These are phyloP conservation scores for Coemansia sp. DNA, from an alignment of 192 early-diverging fungal genomes.

Conservation along the genomic window DNA sequence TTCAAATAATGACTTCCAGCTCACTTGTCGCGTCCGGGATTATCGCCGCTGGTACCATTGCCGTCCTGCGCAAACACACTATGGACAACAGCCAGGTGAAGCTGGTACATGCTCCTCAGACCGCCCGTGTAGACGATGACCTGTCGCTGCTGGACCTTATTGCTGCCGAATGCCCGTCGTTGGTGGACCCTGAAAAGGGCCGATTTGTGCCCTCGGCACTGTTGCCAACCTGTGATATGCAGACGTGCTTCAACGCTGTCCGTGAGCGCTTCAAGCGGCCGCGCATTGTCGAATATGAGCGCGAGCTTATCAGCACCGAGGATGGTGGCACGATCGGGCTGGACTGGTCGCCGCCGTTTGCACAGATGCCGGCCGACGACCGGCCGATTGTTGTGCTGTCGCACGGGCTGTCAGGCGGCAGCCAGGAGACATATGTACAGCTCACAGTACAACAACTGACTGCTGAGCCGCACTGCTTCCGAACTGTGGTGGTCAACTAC, in stretches of 20 bases:
- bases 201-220: constrained; percentile 70
- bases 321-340: constrained; percentile 86
- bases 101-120: constrained; percentile 41
- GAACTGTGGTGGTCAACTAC: constrained; percentile 83
- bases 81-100: constrained; percentile 39
- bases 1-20: constrained; percentile 25
- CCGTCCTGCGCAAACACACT: constrained; percentile 30
- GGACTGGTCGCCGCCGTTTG: constrained; percentile 78
- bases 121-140: constrained; percentile 16
- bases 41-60: constrained; percentile 22
- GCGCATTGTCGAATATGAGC: constrained; percentile 35
- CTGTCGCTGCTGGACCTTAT: constrained; percentile 36
- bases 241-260: constrained; percentile 59
- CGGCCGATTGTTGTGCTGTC: constrained; percentile 79
- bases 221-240: constrained; percentile 75
- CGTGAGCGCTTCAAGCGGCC: constrained; percentile 56
- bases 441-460: constrained; percentile 66
- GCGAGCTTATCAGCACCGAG: constrained; percentile 62
- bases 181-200: constrained; percentile 52
- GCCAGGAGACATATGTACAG: constrained; percentile 86
- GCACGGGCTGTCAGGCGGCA: constrained; percentile 92
- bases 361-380: constrained; percentile 56
- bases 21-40: constrained; percentile 24
- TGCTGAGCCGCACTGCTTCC: constrained; percentile 61
- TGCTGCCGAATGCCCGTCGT: constrained; percentile 55